Evolutionary conservation across 306 rosid genomes (phyloP).

Genomic region (Cucumis hystrix): DNA sequence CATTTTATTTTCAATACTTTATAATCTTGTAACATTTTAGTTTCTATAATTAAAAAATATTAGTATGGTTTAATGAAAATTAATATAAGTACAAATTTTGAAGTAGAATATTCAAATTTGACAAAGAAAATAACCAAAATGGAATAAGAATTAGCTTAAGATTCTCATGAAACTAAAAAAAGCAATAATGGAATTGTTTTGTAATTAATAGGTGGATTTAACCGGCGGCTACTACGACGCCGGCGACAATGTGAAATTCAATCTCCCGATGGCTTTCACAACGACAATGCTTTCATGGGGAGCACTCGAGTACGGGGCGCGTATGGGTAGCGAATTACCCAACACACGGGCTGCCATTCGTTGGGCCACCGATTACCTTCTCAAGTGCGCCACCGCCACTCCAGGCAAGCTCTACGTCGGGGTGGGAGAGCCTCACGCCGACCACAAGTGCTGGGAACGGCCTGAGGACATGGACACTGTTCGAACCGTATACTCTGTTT

Average conservation of each 20-base stretch:
- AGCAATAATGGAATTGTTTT: background rate
- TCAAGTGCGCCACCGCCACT: conserved; percentile 59
- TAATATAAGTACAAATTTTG: too few species aligned
- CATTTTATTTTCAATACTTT: too few species aligned
- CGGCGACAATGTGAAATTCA: conserved; percentile 91
- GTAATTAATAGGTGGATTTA: conserved; percentile 54
- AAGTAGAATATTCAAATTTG: too few species aligned
- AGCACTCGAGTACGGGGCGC: conserved; percentile 56
- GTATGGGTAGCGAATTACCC: conserved; percentile 46
- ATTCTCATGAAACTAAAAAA: too few species aligned
- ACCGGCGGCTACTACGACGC: conserved; percentile 89
- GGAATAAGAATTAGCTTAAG: too few species aligned
- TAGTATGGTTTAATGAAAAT: too few species aligned
- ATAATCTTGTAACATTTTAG: too few species aligned
- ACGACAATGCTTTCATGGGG: conserved; percentile 90
- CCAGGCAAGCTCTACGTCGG: conserved; percentile 77
- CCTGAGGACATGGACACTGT: conserved; percentile 82
- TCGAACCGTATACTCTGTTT: conserved; percentile 53
- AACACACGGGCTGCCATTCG: conserved; percentile 53
- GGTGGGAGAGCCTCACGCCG: conserved; percentile 66
- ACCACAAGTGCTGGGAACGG: conserved; percentile 92
- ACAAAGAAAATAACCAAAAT: too few species aligned
- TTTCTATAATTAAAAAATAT: too few species aligned
- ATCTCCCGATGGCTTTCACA: conserved; percentile 86
- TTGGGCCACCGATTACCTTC: conserved; percentile 65